A percentile compares a stretch with the other conserved stretches of the same genome.
Evolutionary conservation across 495 filamentous ascomycete species (phyloP).

Genomic region (Evernia prunastri): DNA sequence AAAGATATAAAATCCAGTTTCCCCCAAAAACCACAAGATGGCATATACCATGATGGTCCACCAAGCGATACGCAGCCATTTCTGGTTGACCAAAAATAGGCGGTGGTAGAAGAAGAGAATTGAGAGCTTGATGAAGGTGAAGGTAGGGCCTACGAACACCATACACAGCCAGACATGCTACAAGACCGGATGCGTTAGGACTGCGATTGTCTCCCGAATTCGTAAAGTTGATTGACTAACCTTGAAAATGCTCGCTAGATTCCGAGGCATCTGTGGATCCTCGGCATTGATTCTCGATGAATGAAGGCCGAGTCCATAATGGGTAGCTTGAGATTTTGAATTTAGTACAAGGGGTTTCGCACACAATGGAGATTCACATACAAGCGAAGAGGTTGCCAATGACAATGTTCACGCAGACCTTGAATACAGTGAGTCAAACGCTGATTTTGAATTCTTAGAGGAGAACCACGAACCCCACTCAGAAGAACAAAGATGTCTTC

Average conservation of each 20-base stretch:
- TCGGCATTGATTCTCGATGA: conserved; percentile 24
- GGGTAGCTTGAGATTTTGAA: conserved; percentile 23
- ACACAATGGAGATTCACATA: too few species aligned
- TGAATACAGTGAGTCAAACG: too few species aligned
- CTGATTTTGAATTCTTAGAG: too few species aligned
- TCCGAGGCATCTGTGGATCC: conserved; percentile 17
- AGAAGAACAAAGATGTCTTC: too few species aligned
- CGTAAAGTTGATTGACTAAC: background rate
- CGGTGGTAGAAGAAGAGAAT: conserved; percentile 33
- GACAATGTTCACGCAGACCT: too few species aligned
- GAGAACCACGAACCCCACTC: too few species aligned
- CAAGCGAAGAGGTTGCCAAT: too few species aligned
- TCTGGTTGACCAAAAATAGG: conserved; percentile 28
- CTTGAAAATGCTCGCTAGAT: background rate
- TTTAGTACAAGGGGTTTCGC: too few species aligned
- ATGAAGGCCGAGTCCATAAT: conserved; percentile 33
- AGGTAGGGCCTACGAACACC: conserved; percentile 27
- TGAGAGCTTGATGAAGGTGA: conserved; percentile 29
- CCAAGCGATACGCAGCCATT: conserved; percentile 30
- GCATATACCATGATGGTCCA: conserved; percentile 32
- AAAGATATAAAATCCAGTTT: conserved; percentile 31
- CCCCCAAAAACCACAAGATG: conserved; percentile 30
- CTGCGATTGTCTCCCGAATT: background rate
- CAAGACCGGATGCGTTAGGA: background rate
- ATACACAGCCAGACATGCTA: conserved; percentile 2